Evolutionary conservation across 768 basidiomycete genomes (phyloP).

Genomic region (Lactarius hatsudake): DNA sequence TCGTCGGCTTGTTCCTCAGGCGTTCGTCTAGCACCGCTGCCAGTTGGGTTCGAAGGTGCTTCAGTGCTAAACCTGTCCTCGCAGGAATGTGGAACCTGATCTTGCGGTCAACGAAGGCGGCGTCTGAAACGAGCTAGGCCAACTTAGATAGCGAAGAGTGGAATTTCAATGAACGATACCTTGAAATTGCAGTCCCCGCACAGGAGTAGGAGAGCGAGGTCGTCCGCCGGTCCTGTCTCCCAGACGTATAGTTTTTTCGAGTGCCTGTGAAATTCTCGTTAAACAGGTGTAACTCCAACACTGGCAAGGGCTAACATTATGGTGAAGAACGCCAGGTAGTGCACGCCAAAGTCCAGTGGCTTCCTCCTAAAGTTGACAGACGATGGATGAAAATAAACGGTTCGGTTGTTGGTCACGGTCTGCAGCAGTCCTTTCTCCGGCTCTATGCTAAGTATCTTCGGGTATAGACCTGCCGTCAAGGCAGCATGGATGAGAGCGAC

Average conservation of each 20-base stretch:
- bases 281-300: not conserved
- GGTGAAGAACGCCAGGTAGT: conserved; percentile 82
- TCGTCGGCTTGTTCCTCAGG: conserved; percentile 60
- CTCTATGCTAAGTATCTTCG: conserved; percentile 82
- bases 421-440: conserved; percentile 56
- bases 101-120: conserved; percentile 81
- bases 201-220: conserved; percentile 72
- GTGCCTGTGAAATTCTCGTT: conserved; percentile 54
- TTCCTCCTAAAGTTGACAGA: conserved; percentile 83
- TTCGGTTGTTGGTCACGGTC: conserved; percentile 81
- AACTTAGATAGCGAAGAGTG: not conserved
- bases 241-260: conserved; percentile 91
- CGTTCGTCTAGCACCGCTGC: conserved; percentile 56
- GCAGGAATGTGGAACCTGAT: conserved; percentile 67
- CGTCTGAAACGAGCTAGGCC: conserved; percentile 63
- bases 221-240: conserved; percentile 90
- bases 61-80: conserved; percentile 76
- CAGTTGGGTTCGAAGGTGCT: conserved; percentile 68
- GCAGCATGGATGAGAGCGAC: conserved; percentile 71
- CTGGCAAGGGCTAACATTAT: conserved; percentile 57
- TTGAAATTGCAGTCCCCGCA: conserved; percentile 92
- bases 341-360: conserved; percentile 66
- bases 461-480: conserved; percentile 83
- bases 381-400: conserved; percentile 80
- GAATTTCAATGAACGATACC: conserved; percentile 40